Evolutionary conservation across 306 rosid genomes (phyloP), one percentile per base, ranked within the genome.

Genomic region (Cucumis cinereus): DNA sequence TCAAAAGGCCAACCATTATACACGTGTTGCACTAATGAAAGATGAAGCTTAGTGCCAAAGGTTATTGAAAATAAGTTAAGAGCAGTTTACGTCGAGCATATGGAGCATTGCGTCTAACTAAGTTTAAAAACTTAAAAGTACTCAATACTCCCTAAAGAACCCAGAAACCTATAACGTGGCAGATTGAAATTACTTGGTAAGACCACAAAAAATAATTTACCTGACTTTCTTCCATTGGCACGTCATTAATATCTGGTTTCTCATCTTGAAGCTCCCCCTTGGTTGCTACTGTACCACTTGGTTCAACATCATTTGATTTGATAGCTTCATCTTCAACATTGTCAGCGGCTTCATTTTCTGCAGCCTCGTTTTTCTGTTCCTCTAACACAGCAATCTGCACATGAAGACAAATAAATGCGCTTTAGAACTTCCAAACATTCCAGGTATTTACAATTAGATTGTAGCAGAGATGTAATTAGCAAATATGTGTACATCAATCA

Each of bases 231-330:
- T 94, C 97, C 89, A 87, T 85, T 4, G 96, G 97, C 36, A 90
- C 80, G 61, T 94, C 97, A 78, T 94, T 94, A 75, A 90, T 94
- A 85, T 92, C 96, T 60, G 97, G 99, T 77, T 94, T 94, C 82
- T 85, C 95, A 36, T 89, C 93, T 82, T 87, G 78, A 80, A 54
- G 75, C 67, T 81, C 89, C 33, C 73, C 84, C 86, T 86, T 87
- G 63, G 61, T 81, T 78, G 69, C 82, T 73, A 83, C 87, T 40
- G 85, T 77, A 71, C 82, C 36, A 24, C 57, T 75, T 22, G 86
- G 61, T 57, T 90, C 94, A 47, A 77, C 19, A 71, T 87, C 93
- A 22, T 73, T n/a, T n/a, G 80, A 74, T 70, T 88, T 83, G 50
- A 87, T 80, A 52, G 82, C 84, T 66, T 92, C 98, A 22, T 90